These are phyloP conservation scores for Pyrus pyrifolia DNA, from an alignment of 306 rosid genomes.

Conservation along the genomic window DNA sequence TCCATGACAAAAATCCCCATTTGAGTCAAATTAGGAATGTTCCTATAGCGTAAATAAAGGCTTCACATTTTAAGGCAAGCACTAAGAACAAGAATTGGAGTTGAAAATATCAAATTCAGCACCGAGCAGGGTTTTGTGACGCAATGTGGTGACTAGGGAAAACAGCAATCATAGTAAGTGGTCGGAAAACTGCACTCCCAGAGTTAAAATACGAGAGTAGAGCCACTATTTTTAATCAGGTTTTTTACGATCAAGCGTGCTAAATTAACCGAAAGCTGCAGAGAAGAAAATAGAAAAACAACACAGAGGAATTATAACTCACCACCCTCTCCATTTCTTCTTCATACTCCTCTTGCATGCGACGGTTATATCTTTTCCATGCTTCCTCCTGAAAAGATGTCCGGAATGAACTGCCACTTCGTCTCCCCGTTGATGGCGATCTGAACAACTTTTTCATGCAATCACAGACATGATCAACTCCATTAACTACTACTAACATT, in stretches of 20 bases:
- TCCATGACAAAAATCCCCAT: neutral
- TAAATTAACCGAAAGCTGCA: neutral
- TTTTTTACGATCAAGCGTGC: neutral
- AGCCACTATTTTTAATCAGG: neutral
- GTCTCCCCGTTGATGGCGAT: slow-evolving; percentile 55
- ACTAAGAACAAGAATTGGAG: neutral
- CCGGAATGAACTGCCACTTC: slow-evolving; percentile 49
- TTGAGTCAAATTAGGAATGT: neutral
- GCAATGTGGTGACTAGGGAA: neutral
- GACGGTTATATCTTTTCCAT: slow-evolving; percentile 68
- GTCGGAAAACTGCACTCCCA: neutral
- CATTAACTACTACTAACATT: neutral
- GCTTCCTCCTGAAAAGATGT: slow-evolving; percentile 88
- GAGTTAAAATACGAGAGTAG: neutral
- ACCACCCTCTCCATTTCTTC: slow-evolving; percentile 99
- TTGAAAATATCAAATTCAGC: neutral
- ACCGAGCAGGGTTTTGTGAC: neutral
- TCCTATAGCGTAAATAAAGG: neutral
- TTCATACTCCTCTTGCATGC: slow-evolving; percentile 91
- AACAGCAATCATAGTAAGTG: neutral
- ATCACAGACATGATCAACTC: slow-evolving; percentile 29
- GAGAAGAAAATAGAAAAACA: neutral
- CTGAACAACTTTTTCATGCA: slow-evolving; percentile 49
- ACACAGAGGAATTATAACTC: slow-evolving; percentile 20
- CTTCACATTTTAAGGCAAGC: neutral